phyloP scores from a whole-genome alignment of 2,329 filamentous ascomycete genomes.

The Xylariaceae sp. region DNA sequence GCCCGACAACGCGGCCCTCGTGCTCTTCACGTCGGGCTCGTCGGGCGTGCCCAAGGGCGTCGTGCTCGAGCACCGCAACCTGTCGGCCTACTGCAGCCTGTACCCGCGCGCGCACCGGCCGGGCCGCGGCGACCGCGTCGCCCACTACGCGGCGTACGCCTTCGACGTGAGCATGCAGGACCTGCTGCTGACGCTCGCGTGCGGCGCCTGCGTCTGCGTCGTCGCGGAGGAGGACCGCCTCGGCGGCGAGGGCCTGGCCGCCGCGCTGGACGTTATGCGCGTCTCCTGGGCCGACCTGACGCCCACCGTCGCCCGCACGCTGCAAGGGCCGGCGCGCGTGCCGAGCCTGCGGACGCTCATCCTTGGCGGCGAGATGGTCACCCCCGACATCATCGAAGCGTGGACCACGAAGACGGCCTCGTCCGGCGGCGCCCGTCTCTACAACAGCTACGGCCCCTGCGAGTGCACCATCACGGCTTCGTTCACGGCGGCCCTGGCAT shows the following conservation, averaged over 20 bases:
- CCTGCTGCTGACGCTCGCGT: slow-evolving; percentile 28
- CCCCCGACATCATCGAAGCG: not conserved
- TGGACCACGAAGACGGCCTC: not conserved
- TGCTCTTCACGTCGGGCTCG: slow-evolving; percentile 42
- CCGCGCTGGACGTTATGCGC: too few species aligned
- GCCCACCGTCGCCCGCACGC: not conserved
- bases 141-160: slow-evolving; percentile 24
- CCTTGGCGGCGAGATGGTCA: not conserved
- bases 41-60: slow-evolving; percentile 44
- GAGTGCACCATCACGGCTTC: not conserved
- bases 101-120: slow-evolving; percentile 1
- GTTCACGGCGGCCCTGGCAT: not conserved
- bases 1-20: slow-evolving; percentile 13
- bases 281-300: not conserved
- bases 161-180: slow-evolving; percentile 31
- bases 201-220: slow-evolving; percentile 31
- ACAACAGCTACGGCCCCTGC: not conserved
- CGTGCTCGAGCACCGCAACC: slow-evolving; percentile 17
- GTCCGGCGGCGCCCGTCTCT: not conserved
- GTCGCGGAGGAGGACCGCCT: slow-evolving; percentile 28
- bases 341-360: not conserved
- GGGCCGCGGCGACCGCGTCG: slow-evolving; percentile 8
- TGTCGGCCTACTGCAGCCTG: slow-evolving; percentile 1
- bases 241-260: too few species aligned
- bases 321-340: not conserved